Base-by-base conservation (phyloP, 805 yeast species). In the Metschnikowia dekortorum region DNA sequence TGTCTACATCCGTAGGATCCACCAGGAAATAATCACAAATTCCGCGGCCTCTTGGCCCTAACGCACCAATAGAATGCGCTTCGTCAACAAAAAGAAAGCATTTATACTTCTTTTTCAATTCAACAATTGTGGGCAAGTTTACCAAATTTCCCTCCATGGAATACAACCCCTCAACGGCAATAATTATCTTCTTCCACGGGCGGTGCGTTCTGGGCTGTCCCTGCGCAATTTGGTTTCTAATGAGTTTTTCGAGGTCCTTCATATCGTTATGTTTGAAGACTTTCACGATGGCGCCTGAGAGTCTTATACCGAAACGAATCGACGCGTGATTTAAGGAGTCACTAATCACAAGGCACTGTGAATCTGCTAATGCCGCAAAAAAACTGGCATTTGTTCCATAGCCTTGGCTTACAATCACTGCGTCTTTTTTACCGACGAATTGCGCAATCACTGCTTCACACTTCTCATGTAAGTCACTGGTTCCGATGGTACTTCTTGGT, bases 21-120 rank as follows among this genome's bases (percentile, higher is more conserved):
- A 94, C 81, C 48, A 85, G 85, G 67, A 87, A 94, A 70, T 89
- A 88, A 63, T 94, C 98, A 73, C 97, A 91, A 35, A 94, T 86
- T 63, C 99, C 99, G 63, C 87, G 84, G 42, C 99, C 99, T 47
- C 71, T 71, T 40, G 95, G 94, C 30, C 99, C 99, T 71, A 94
- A 79, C n/a, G 99, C 99, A 61, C 99, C 99, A 62, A 94, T 86
- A 5, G 98, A 92, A 68, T 94, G 99, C 10, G 99, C 99, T 69
- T 94, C 99, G 67, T 94, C 99, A 54, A 95, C 87, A 63, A 87
- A 94, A 47, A 94, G 71, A 63, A 88, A 89, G 64, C 92, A 87
- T 61, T 89, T 89, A 73, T 95, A 94, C 65, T 87, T 88, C 36
- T 87, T 79, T 61, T 86, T 84, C 54, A 91, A 73, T 59, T 79